Evolutionary conservation across 2,329 filamentous ascomycete genomes (phyloP).

Genomic region (Scedosporium apiospermum): DNA sequence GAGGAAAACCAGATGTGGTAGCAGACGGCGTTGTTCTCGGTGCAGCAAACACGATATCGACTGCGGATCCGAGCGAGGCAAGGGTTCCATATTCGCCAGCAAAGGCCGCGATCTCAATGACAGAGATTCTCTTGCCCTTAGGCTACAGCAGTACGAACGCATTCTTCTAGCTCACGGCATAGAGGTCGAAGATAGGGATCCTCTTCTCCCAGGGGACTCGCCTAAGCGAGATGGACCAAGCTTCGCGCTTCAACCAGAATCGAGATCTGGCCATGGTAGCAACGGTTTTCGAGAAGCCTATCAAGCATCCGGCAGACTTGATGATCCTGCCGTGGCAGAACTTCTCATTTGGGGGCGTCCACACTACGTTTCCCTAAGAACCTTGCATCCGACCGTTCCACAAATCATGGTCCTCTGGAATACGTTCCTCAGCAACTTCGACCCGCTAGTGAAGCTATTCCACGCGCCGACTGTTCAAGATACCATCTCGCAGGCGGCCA

Average conservation of each 20-base stretch:
- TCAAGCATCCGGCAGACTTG: background rate
- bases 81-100: background rate
- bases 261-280: background rate
- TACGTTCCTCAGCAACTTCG: slow-evolving; percentile 4
- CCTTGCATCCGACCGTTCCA: background rate
- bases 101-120: background rate
- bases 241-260: background rate
- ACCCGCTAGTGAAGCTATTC: slow-evolving; percentile 4
- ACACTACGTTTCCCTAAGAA: background rate
- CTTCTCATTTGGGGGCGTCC: slow-evolving; percentile 5
- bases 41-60: background rate
- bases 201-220: background rate
- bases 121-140: background rate
- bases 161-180: background rate
- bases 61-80: background rate
- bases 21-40: background rate
- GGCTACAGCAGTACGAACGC: background rate
- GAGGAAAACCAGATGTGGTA: background rate
- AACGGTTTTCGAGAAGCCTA: background rate
- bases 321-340: background rate
- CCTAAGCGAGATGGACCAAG: background rate
- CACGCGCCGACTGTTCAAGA: slow-evolving; percentile 4
- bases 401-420: slow-evolving; percentile 5
- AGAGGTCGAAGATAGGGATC: background rate
- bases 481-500: background rate